phyloP scores from a whole-genome alignment of 306 rosid species.

The Lathyrus oleraceus region DNA sequence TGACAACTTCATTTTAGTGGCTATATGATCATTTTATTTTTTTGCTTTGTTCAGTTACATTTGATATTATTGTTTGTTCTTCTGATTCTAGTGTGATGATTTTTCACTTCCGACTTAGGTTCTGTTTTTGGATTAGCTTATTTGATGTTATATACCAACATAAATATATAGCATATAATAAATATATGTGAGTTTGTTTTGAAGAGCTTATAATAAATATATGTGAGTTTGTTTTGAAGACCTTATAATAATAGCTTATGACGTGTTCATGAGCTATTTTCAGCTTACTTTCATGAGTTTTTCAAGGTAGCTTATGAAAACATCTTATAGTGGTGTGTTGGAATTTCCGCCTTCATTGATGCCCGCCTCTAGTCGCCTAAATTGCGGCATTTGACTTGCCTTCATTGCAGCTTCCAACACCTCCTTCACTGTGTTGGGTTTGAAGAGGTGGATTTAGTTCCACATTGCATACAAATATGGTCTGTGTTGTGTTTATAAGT shows the following conservation, averaged over 20 bases:
- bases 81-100: conserved; percentile 7
- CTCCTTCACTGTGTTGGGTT: too few relatives aligned
- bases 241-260: too few relatives aligned
- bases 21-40: too few relatives aligned
- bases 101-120: background rate
- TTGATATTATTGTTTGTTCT: background rate
- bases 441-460: too few relatives aligned
- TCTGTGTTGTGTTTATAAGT: too few relatives aligned
- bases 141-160: background rate
- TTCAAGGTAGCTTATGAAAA: background rate
- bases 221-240: background rate
- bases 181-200: background rate
- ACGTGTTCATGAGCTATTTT: background rate
- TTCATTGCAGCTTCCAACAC: too few relatives aligned
- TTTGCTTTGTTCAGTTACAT: conserved; percentile 12
- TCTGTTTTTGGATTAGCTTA: background rate
- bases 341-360: background rate
- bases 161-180: background rate
- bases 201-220: background rate
- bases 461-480: too few relatives aligned
- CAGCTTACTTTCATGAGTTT: background rate
- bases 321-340: background rate
- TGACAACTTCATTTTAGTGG: background rate
- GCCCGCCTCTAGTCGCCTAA: too few relatives aligned
- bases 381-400: too few relatives aligned